Evolutionary conservation across 345 rosid species (phyloP).

Genomic region (Eucalyptus victrix): DNA sequence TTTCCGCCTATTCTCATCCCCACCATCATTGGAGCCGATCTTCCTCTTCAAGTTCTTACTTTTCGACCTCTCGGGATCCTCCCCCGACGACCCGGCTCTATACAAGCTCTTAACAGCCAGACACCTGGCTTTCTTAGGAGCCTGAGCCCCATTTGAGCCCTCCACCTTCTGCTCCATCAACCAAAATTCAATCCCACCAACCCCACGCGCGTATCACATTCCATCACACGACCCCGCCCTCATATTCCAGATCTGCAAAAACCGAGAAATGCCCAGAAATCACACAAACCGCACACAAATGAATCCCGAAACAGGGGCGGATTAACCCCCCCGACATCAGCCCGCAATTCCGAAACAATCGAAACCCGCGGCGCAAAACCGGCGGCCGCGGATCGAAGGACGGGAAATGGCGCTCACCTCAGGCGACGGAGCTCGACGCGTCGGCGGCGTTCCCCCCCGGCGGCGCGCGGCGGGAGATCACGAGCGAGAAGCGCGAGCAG

Average conservation of each 20-base stretch:
- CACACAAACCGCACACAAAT: neutral
- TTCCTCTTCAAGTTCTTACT: slow-evolving; percentile 56
- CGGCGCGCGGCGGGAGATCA: neutral
- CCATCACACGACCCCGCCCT: slow-evolving; percentile 10
- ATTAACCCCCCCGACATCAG: neutral
- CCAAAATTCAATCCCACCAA: slow-evolving; percentile 19
- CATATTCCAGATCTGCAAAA: slow-evolving; percentile 50
- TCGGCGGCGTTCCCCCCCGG: neutral
- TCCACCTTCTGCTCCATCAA: slow-evolving; percentile 79
- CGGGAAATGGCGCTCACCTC: neutral
- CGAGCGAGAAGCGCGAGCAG: neutral
- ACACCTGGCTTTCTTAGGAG: slow-evolving; percentile 69
- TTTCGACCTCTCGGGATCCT: neutral
- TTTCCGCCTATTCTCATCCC: slow-evolving; percentile 33
- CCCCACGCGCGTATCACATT: slow-evolving; percentile 19
- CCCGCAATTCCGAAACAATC: neutral
- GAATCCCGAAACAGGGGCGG: neutral
- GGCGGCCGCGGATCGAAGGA: neutral
- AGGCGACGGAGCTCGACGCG: neutral
- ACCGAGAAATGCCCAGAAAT: neutral
- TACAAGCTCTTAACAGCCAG: slow-evolving; percentile 91
- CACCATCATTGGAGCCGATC: slow-evolving; percentile 14
- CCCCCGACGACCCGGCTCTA: slow-evolving; percentile 35
- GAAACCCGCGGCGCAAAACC: neutral
- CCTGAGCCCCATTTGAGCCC: slow-evolving; percentile 61